A percentile compares a stretch with the other conserved stretches of the same genome.
Conservation (phyloP, 2,329 filamentous ascomycete species). For the Colletotrichum higginsianum region DNA sequence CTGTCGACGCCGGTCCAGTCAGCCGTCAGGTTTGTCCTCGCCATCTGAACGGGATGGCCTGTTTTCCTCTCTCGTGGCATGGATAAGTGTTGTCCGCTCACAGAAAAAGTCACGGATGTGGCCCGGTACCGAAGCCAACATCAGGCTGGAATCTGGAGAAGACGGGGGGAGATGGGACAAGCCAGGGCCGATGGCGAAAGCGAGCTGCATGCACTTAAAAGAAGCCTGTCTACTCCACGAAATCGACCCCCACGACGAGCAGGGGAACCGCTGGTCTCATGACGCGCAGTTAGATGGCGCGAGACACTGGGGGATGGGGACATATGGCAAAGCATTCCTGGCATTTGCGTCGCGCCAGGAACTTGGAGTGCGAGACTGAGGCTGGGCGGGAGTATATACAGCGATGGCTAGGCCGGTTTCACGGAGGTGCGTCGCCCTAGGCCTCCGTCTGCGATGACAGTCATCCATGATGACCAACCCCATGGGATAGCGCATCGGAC, state of each 20-base stretch:
- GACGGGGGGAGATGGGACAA: not conserved
- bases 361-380: too few species aligned
- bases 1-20: not conserved
- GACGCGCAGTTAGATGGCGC: slow-evolving; percentile 9
- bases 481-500: not conserved
- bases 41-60: not conserved
- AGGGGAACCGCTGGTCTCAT: slow-evolving; percentile 12
- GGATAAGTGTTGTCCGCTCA: not conserved
- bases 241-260: slow-evolving; percentile 15
- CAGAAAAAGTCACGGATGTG: slow-evolving; percentile 7
- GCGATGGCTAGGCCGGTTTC: not conserved
- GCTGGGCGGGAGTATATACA: not conserved
- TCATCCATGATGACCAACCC: not conserved
- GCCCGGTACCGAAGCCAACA: slow-evolving; percentile 9
- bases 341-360: not conserved
- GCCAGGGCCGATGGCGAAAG: slow-evolving; percentile 23
- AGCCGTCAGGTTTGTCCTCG: not conserved
- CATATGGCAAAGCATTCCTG: not conserved
- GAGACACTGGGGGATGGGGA: slow-evolving; percentile 9
- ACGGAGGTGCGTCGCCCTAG: not conserved
- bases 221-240: slow-evolving; percentile 21
- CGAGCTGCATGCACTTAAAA: slow-evolving; percentile 37
- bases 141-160: slow-evolving; percentile 12
- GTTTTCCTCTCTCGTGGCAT: not conserved
- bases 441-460: slow-evolving; percentile 19